Evolutionary conservation across 192 early-diverging fungal species (phyloP).

Genomic region (Diversispora epigaea): DNA sequence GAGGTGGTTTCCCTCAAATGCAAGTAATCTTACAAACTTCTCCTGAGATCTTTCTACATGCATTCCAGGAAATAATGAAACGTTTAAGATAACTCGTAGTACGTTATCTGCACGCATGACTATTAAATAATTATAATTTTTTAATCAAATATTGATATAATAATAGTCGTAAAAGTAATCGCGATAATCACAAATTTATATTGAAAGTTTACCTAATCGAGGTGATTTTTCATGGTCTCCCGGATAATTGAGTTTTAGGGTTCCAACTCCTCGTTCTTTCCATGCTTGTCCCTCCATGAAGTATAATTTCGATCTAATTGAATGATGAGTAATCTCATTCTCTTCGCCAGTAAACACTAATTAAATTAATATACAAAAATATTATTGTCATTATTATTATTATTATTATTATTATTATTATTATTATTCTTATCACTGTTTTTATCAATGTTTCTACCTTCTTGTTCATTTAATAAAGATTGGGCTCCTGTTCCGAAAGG

Average conservation of each 20-base stretch:
- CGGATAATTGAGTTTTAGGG: slow-evolving; percentile 39
- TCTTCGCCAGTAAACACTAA: slow-evolving; percentile 48
- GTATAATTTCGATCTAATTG: slow-evolving; percentile 43
- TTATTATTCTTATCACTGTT: too few relatives aligned
- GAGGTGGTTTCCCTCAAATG: slow-evolving; percentile 33
- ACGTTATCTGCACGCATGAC: slow-evolving; percentile 51
- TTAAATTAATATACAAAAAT: background rate
- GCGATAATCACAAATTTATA: too few relatives aligned
- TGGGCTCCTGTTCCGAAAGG: background rate
- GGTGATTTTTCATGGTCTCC: slow-evolving; percentile 9
- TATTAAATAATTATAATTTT: slow-evolving; percentile 13
- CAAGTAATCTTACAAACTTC: slow-evolving; percentile 42
- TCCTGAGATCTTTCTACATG: slow-evolving; percentile 38
- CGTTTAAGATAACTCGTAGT: slow-evolving; percentile 44
- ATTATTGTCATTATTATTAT: too few relatives aligned
- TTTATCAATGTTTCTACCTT: too few relatives aligned
- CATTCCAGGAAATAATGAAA: slow-evolving; percentile 42
- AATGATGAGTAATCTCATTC: slow-evolving; percentile 39
- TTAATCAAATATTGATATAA: background rate
- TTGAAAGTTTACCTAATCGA: slow-evolving; percentile 11
- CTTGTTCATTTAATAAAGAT: slow-evolving; percentile 12
- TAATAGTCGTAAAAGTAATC: background rate
- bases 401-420: too few relatives aligned
- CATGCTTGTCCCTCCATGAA: slow-evolving; percentile 37
- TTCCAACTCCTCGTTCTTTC: slow-evolving; percentile 48